phyloP scores from a whole-genome alignment of 1,139 yeast species.

The Zygosaccharomyces sapae region DNA sequence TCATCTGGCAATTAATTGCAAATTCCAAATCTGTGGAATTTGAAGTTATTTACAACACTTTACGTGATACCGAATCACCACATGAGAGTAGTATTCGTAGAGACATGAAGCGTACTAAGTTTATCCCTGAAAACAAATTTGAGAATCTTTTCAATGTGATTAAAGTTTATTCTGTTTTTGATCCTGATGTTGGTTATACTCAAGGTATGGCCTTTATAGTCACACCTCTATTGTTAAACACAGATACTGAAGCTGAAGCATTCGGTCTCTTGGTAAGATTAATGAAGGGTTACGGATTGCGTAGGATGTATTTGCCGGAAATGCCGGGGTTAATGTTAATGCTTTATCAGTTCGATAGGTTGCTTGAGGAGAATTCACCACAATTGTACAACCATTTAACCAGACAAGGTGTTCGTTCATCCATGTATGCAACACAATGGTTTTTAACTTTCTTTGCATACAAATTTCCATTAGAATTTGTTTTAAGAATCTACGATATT shows the following conservation, averaged over 20 bases:
- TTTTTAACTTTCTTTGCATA: conserved; percentile 90
- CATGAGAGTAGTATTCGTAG: conserved; percentile 76
- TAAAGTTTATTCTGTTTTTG: conserved; percentile 79
- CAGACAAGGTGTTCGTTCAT: conserved; percentile 79
- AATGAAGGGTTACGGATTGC: conserved; percentile 77
- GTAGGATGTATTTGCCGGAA: conserved; percentile 75
- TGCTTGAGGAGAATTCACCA: conserved; percentile 48
- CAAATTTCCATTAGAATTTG: conserved; percentile 75
- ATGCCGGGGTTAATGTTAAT: conserved; percentile 90
- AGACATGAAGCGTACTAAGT: conserved; percentile 81
- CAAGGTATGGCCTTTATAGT: conserved; percentile 96
- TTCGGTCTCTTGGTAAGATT: conserved; percentile 74
- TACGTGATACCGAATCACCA: conserved; percentile 50
- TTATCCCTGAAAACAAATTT: conserved; percentile 56
- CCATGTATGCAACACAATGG: conserved; percentile 98
- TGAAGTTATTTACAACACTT: conserved; percentile 55
- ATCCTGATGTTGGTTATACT: conserved; percentile 92
- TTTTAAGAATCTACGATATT: conserved; percentile 76
- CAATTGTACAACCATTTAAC: conserved; percentile 56
- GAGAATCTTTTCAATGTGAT: conserved; percentile 68
- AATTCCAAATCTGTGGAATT: conserved; percentile 74
- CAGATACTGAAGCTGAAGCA: conserved; percentile 72
- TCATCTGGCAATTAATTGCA: conserved; percentile 90
- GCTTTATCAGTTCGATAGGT: conserved; percentile 82
- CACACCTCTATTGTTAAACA: conserved; percentile 76